These are phyloP conservation scores for Rosa hybrid DNA, from an alignment of 331 rosid species.

Conservation along the genomic window DNA sequence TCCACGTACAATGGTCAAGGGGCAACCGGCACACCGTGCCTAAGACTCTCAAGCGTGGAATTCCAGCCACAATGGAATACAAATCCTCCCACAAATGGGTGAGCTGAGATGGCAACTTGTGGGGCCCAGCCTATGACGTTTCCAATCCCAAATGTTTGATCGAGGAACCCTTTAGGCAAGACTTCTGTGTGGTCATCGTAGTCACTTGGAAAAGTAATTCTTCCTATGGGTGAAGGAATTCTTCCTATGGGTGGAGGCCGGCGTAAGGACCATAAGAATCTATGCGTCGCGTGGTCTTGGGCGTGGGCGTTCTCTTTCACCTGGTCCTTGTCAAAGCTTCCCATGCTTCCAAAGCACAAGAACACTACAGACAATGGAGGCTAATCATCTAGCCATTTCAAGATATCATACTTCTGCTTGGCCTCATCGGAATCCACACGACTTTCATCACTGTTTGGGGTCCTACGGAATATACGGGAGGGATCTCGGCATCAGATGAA, in stretches of 20 bases:
- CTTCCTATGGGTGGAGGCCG: conserved; percentile 25
- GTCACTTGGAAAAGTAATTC: conserved; percentile 9
- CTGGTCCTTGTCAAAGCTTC: conserved; percentile 41
- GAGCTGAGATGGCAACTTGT: conserved; percentile 43
- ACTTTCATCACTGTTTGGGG: conserved; percentile 16
- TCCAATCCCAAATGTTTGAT: conserved; percentile 40
- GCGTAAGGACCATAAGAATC: conserved; percentile 61
- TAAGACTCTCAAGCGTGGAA: conserved; percentile 47
- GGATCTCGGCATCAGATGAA: conserved; percentile 1
- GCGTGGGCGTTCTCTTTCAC: conserved; percentile 50
- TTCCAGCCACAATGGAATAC: conserved; percentile 74
- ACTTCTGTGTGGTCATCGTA: background rate
- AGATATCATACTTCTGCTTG: background rate
- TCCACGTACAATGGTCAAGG: conserved; percentile 58
- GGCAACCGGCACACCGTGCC: conserved; percentile 53
- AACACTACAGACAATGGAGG: conserved; percentile 48
- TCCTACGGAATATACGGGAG: conserved; percentile 41
- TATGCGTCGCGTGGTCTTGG: conserved; percentile 34
- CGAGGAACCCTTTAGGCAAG: conserved; percentile 50
- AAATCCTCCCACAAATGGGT: conserved; percentile 44
- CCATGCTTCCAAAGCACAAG: conserved; percentile 72
- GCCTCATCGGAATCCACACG: background rate
- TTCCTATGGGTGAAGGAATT: conserved; percentile 20
- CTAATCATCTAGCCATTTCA: conserved; percentile 62
- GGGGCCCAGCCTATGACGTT: conserved; percentile 65